Evolutionary conservation across 768 basidiomycete species (phyloP).

Genomic region (Lentinula sp.): DNA sequence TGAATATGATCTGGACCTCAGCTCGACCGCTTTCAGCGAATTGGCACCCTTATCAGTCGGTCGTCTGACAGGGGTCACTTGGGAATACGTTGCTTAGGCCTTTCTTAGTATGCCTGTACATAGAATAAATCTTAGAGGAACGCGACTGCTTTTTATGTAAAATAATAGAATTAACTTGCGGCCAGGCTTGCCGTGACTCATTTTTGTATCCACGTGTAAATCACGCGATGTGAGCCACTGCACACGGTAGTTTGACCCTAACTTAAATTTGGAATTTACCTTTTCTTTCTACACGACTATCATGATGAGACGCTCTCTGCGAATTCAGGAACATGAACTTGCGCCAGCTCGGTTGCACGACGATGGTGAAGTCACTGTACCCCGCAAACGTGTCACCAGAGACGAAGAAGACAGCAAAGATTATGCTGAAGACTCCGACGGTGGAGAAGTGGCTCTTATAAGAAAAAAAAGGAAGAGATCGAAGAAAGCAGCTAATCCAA

Average conservation of each 20-base stretch:
- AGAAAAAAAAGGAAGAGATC: neutral
- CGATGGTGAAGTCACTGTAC: neutral
- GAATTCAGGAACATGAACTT: neutral
- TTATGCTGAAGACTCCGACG: neutral
- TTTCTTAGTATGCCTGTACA: no score
- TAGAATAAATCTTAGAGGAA: no score
- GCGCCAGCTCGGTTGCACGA: neutral
- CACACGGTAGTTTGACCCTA: no score
- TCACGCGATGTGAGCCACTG: no score
- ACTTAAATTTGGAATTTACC: no score
- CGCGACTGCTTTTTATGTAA: no score
- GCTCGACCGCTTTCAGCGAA: neutral
- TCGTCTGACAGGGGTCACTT: neutral
- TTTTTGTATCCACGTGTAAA: neutral
- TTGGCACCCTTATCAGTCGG: neutral
- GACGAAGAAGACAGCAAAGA: neutral
- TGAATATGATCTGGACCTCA: slow-evolving; percentile 1
- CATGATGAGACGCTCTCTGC: neutral
- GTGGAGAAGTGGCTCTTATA: neutral
- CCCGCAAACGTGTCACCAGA: neutral
- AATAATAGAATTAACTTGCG: no score
- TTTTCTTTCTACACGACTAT: no score
- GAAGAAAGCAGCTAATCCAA: neutral
- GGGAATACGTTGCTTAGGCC: neutral
- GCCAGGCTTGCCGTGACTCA: no score